Conservation (phyloP, 2,329 filamentous ascomycete species). For the Fusarium tjaetaba region DNA sequence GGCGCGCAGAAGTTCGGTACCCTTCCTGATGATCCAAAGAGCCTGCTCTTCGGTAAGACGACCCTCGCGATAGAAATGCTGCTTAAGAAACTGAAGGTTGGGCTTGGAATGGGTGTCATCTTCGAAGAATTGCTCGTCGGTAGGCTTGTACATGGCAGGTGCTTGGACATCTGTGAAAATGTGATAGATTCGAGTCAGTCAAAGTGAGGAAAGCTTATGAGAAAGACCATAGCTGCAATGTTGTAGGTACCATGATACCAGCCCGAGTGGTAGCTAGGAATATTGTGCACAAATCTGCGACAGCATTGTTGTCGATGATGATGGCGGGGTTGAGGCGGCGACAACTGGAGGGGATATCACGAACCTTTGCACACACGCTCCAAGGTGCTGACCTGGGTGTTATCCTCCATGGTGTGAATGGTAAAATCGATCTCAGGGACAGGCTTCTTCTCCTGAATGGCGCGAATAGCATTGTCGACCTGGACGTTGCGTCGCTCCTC, state of each 20-base stretch:
- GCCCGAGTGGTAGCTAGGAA: not conserved
- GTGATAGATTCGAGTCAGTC: slow-evolving; percentile 29
- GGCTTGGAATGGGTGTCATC: slow-evolving; percentile 88
- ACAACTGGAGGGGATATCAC: slow-evolving; percentile 42
- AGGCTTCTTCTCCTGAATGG: slow-evolving; percentile 93
- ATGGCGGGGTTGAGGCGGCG: slow-evolving; percentile 36
- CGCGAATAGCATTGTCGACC: slow-evolving; percentile 90
- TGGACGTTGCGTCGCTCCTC: slow-evolving; percentile 65
- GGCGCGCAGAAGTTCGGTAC: slow-evolving; percentile 84
- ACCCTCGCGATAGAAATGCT: slow-evolving; percentile 98
- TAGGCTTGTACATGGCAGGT: slow-evolving; percentile 90
- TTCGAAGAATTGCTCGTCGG: slow-evolving; percentile 93
- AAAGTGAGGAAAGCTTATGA: not conserved
- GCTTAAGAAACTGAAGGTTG: slow-evolving; percentile 93
- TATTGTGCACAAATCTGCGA: slow-evolving; percentile 26
- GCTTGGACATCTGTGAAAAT: slow-evolving; percentile 86
- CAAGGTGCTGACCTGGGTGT: slow-evolving; percentile 90
- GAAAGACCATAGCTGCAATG: not conserved
- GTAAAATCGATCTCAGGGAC: slow-evolving; percentile 98
- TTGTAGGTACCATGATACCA: not conserved
- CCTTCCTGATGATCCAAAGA: slow-evolving; percentile 90
- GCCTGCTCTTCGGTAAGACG: slow-evolving; percentile 97
- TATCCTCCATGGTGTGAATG: slow-evolving; percentile 98
- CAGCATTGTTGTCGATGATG: slow-evolving; percentile 15
- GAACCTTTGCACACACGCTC: slow-evolving; percentile 99